Percentiles rank a stretch among this genome's conserved stretches.
phyloP scores from a whole-genome alignment of 495 filamentous ascomycete genomes.

The Friedmanniomyces simplex region DNA sequence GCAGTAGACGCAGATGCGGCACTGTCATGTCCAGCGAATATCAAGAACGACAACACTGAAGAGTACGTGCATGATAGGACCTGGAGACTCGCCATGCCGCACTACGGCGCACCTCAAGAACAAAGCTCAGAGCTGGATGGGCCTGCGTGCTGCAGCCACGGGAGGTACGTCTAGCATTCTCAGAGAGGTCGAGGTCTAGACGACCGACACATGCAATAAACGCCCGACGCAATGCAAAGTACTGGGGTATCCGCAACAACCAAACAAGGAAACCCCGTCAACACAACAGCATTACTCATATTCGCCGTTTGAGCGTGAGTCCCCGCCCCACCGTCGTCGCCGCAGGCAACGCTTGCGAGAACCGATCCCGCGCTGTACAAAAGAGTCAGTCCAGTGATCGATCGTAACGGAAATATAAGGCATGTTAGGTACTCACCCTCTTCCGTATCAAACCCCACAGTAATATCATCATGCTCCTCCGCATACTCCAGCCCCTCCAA shows the following conservation, averaged over 20 bases:
- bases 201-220: background rate
- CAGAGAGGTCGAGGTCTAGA: too few relatives aligned
- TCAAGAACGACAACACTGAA: too few relatives aligned
- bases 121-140: too few relatives aligned
- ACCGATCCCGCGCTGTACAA: constrained; percentile 27
- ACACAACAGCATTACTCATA: constrained; percentile 1
- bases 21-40: too few relatives aligned
- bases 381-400: constrained; percentile 16
- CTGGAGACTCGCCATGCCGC: too few relatives aligned
- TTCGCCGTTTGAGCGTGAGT: constrained; percentile 28
- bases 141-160: too few relatives aligned
- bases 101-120: too few relatives aligned
- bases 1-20: too few relatives aligned
- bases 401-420: background rate
- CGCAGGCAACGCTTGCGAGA: constrained; percentile 29
- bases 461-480: constrained; percentile 81
- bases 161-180: too few relatives aligned
- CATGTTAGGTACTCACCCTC: constrained; percentile 49
- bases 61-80: too few relatives aligned
- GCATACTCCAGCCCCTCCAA: constrained; percentile 80
- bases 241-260: background rate
- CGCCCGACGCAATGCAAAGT: background rate
- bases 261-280: background rate
- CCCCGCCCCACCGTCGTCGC: constrained; percentile 20
- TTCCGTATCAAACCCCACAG: constrained; percentile 68